Evolutionary conservation across 768 basidiomycete genomes (phyloP), one percentile per base, ranked within the genome.

Genomic region (Trametes cingulata): DNA sequence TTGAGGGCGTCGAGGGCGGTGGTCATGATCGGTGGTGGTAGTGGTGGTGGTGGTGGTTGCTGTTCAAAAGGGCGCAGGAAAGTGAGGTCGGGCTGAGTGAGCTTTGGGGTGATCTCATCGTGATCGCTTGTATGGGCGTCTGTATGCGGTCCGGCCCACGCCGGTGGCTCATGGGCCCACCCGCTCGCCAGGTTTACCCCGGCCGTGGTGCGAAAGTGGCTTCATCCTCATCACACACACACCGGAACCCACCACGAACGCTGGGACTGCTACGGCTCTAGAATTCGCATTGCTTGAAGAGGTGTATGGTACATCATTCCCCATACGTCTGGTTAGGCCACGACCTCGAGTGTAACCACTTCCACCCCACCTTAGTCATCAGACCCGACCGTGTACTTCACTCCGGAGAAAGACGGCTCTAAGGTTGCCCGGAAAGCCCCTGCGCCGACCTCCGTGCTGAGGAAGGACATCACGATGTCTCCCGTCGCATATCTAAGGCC

Each of bases 1-100:
- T 96, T 96, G 73, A 96, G 90, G 61, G 74, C 77, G 70, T 92
- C 91, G 67, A 93, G 87, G 47, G 91, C 90, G 69, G 81, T 91
- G 63, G 88, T 80, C 90, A 91, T 91, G 67, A 52, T 22, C 66
- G 67, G 60, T 63, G 60, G 50, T 56, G 25, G 6, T 4, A 33
- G 61, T 45, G 41, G 57, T 43, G 40, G 43, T 53, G 52, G 43
- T 58, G 53, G 48, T 55, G 56, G 62, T 58, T 54, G 49, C 19
- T 48, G 54, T 25, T 14, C 14, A 36, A 43, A 51, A 56, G 33
- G 41, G 56, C 24, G 47, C 39, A 49, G 39, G 56, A 49, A 42
- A 17, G n/a, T 41, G 13, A 19, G 39, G 47, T 25, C 25, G 39
- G 39, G 56, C 56, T 57, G 56, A 57, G 56, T 57, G 56, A 57